These are phyloP conservation scores for Candida xyloterini DNA, from an alignment of 805 yeast species.

Conservation along the genomic window DNA sequence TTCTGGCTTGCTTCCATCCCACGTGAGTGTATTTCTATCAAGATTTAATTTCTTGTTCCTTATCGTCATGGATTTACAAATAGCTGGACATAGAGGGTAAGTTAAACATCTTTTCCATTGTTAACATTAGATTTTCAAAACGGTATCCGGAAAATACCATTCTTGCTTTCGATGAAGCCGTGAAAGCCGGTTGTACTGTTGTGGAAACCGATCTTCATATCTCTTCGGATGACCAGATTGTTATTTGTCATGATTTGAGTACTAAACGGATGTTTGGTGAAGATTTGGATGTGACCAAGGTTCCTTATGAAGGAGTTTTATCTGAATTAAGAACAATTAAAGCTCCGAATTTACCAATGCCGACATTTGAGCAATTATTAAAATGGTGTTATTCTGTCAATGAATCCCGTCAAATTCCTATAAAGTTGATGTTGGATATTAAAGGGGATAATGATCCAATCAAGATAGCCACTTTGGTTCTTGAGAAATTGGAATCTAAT, in stretches of 20 bases:
- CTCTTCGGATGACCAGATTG: slow-evolving; percentile 32
- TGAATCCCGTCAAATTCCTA: slow-evolving; percentile 31
- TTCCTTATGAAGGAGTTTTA: slow-evolving; percentile 27
- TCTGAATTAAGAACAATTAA: slow-evolving; percentile 27
- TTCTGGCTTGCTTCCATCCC: neutral
- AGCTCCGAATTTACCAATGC: slow-evolving; percentile 34
- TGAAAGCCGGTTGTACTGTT: slow-evolving; percentile 32
- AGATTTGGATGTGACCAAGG: slow-evolving; percentile 26
- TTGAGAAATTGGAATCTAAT: slow-evolving; percentile 20
- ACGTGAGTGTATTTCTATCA: neutral
- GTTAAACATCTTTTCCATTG: slow-evolving; percentile 12
- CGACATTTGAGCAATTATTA: slow-evolving; percentile 30
- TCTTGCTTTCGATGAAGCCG: slow-evolving; percentile 34
- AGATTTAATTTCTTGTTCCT: neutral
- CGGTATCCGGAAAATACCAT: slow-evolving; percentile 38
- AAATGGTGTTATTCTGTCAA: slow-evolving; percentile 40
- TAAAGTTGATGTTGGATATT: slow-evolving; percentile 41
- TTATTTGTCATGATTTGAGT: slow-evolving; percentile 35
- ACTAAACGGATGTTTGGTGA: slow-evolving; percentile 34
- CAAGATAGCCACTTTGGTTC: slow-evolving; percentile 25
- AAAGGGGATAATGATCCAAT: slow-evolving; percentile 32
- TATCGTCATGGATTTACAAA: slow-evolving; percentile 1
- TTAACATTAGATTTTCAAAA: slow-evolving; percentile 24
- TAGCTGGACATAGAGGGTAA: slow-evolving; percentile 34
- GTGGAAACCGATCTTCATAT: slow-evolving; percentile 39